A percentile compares a stretch with the other conserved stretches of the same genome.
Evolutionary conservation across 495 filamentous ascomycete genomes (phyloP).

Genomic region (Jackrogersella minutella): DNA sequence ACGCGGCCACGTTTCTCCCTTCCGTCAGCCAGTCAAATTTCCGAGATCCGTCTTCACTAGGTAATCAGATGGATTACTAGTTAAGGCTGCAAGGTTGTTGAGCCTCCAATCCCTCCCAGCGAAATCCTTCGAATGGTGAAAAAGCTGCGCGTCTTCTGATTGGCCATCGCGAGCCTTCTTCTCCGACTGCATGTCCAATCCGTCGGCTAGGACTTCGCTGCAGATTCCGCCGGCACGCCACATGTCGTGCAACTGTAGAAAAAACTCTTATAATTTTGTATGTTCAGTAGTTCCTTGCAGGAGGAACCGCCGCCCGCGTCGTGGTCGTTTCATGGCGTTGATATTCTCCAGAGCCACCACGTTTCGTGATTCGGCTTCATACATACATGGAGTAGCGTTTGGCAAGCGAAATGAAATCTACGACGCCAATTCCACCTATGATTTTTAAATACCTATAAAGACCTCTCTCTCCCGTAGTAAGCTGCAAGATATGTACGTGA

Average conservation of each 20-base stretch:
- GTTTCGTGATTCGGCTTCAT: neutral
- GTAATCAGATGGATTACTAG: constrained; percentile 2
- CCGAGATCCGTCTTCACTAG: constrained; percentile 24
- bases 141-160: constrained; percentile 5
- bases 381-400: neutral
- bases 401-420: neutral
- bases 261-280: constrained; percentile 12
- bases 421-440: neutral
- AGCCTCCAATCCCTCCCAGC: constrained; percentile 23
- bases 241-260: constrained; percentile 11
- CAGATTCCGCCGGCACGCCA: constrained; percentile 3
- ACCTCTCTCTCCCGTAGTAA: neutral
- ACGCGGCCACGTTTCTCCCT: constrained; percentile 30
- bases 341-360: neutral
- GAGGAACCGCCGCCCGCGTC: neutral
- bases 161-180: neutral
- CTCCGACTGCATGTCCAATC: constrained; percentile 6
- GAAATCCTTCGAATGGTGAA: constrained; percentile 8
- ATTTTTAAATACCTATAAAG: neutral
- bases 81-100: constrained; percentile 21
- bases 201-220: constrained; percentile 1
- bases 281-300: constrained; percentile 9
- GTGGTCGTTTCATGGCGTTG: constrained; percentile 3
- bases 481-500: no score
- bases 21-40: constrained; percentile 22